Base-by-base conservation (phyloP, 2,329 filamentous ascomycete species). In the Coleophoma cylindrospora region DNA sequence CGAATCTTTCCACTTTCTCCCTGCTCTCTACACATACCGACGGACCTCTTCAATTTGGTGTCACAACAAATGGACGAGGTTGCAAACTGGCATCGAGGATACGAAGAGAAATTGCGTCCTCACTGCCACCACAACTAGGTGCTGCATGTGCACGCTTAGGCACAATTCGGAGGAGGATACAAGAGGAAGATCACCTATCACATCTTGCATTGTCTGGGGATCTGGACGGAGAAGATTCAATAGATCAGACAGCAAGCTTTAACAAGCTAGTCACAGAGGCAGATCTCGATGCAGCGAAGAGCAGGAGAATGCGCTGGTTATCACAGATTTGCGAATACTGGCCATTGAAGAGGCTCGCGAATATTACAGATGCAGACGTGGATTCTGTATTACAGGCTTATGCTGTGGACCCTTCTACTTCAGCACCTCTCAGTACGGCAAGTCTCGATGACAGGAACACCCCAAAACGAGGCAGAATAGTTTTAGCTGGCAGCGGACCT, bases 251-350 rank as follows among this genome's bases (percentile, higher is more conserved):
- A 14, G 82, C 91, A 1, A 80, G 77, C 0, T 96, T 99, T 68
- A 99, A 99, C 68, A 83, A 80, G 53, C 75, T 99, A 4, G 79
- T 97, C 7, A 81, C 77, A 0, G 84, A 89, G 43, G 82, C 84
- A 41, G 89, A 94, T 61, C 71, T 80, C 1, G 85, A 87, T 52
- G 85, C 85, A 3, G 81, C 83, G 14, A 90, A 90, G 64, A 91
- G 81, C 19, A 77, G 92, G 52, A 80, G 94, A 47, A 91, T 95
- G 75, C 81, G 94, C 51, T 99, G 94, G 94, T 75, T 99, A 1
- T 83, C 87, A 17, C 94, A 99, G 66, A 90, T 99, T 47, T 99
- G 94, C 76, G 94, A 99, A 73, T 99, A 99, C 70, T 99, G 94
- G 94, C 91, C 94, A 1, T 76, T 99, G 22, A 84, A 84, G 55